phyloP scores from a whole-genome alignment of 768 basidiomycete species.

The Daedaleopsis nitida region DNA sequence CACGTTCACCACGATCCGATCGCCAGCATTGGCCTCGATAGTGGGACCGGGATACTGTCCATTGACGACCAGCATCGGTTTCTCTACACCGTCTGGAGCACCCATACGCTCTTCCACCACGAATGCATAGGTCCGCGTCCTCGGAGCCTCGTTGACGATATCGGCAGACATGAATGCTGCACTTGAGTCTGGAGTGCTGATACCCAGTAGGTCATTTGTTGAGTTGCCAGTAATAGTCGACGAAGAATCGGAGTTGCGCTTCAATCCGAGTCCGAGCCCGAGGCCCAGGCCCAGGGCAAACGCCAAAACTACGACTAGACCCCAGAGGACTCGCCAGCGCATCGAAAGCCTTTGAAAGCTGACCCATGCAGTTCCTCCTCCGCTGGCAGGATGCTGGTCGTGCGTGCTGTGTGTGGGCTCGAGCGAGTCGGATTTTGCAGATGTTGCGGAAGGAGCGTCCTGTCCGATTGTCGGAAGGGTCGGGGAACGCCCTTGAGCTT shows the following conservation, averaged over 20 bases:
- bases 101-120: constrained; percentile 40
- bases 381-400: background rate
- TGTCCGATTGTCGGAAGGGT: too few species aligned
- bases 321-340: background rate
- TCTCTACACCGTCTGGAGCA: constrained; percentile 43
- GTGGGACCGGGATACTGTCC: constrained; percentile 41
- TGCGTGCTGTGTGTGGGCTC: background rate
- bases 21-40: constrained; percentile 40
- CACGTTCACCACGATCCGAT: constrained; percentile 39
- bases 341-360: background rate
- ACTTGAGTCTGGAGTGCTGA: constrained; percentile 10
- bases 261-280: constrained; percentile 27
- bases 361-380: too few species aligned
- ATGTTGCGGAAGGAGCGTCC: background rate
- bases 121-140: constrained; percentile 46
- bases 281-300: constrained; percentile 29
- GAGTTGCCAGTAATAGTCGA: background rate
- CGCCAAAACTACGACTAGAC: constrained; percentile 11
- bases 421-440: background rate
- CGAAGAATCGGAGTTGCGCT: background rate
- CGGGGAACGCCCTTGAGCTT: background rate
- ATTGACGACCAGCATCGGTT: constrained; percentile 50
- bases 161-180: constrained; percentile 2
- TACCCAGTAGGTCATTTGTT: background rate
- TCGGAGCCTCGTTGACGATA: constrained; percentile 8